Evolutionary conservation across 352 stramenopile genomes (phyloP).

Genomic region (Globisporangium spiculum): DNA sequence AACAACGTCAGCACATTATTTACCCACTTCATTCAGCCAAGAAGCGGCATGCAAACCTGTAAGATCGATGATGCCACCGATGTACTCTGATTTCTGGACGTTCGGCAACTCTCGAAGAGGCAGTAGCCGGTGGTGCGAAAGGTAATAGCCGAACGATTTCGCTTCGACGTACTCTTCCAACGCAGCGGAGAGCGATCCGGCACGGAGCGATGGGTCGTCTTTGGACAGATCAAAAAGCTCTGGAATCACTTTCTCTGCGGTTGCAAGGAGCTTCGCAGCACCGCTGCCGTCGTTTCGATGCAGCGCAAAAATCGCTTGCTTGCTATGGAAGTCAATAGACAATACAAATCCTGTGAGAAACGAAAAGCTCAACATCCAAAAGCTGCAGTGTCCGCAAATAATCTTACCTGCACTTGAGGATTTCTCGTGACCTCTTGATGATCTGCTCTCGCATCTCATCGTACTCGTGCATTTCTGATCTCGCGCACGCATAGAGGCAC

Average conservation of each 20-base stretch:
- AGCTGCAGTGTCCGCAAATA: background rate
- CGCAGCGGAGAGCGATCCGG: constrained; percentile 76
- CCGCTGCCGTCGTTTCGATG: constrained; percentile 80
- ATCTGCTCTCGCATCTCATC: constrained; percentile 92
- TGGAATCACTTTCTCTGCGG: constrained; percentile 57
- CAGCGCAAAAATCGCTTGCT: constrained; percentile 93
- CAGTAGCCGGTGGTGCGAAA: constrained; percentile 57
- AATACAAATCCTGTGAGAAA: background rate
- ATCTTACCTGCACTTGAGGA: constrained; percentile 88
- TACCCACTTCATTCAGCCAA: too few species aligned
- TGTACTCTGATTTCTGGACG: constrained; percentile 88
- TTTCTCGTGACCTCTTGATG: constrained; percentile 94
- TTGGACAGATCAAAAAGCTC: constrained; percentile 83
- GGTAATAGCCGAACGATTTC: constrained; percentile 89
- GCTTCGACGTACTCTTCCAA: constrained; percentile 95
- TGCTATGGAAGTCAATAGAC: constrained; percentile 38
- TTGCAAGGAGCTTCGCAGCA: constrained; percentile 49
- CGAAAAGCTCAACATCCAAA: background rate
- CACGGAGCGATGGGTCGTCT: constrained; percentile 78
- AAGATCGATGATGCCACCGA: constrained; percentile 94
- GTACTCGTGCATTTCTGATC: constrained; percentile 85
- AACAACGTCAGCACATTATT: constrained; percentile 19
- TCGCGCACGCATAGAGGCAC: background rate
- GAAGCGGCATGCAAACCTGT: constrained; percentile 58
- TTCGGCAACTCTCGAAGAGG: constrained; percentile 46